phyloP scores from a whole-genome alignment of 2,329 filamentous ascomycete species.

The Fusarium sp. region DNA sequence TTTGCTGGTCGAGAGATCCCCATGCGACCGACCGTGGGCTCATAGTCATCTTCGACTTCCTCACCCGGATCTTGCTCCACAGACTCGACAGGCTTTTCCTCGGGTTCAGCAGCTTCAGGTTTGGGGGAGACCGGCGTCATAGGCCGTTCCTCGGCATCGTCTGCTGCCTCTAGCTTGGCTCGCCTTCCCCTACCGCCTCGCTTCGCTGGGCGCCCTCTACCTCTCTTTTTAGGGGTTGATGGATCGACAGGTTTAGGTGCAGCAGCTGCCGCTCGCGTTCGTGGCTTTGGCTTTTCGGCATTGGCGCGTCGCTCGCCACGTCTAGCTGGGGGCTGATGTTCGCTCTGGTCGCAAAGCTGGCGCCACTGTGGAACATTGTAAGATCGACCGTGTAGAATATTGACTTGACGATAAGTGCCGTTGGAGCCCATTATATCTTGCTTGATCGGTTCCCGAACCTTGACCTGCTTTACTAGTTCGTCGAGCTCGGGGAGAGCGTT shows the following conservation, averaged over 20 bases:
- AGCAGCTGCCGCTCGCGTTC: conserved; percentile 51
- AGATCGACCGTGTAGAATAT: conserved; percentile 93
- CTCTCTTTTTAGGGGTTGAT: conserved; percentile 53
- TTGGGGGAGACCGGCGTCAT: conserved; percentile 70
- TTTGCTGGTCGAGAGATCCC: conserved; percentile 63
- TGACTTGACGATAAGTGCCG: conserved; percentile 95
- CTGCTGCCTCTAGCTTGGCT: conserved; percentile 53
- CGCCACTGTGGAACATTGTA: conserved; percentile 99
- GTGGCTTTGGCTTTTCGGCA: conserved; percentile 62
- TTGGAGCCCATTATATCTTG: conserved; percentile 98
- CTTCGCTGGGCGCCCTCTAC: conserved; percentile 55
- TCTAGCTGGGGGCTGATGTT: conserved; percentile 92
- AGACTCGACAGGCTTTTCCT: conserved; percentile 57
- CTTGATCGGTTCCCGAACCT: conserved; percentile 95
- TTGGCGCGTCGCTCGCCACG: conserved; percentile 82
- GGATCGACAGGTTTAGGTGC: conserved; percentile 48
- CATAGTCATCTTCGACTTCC: conserved; percentile 58
- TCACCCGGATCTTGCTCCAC: conserved; percentile 61
- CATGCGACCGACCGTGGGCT: conserved; percentile 57
- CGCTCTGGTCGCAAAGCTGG: conserved; percentile 89
- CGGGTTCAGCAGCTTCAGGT: conserved; percentile 48
- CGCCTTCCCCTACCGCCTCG: conserved; percentile 50
- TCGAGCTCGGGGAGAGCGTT: conserved; percentile 81
- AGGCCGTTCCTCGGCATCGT: conserved; percentile 62
- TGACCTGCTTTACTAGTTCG: conserved; percentile 89